Base-by-base conservation (phyloP, 768 basidiomycete genomes). In the Termitomyces bulborhizus region DNA sequence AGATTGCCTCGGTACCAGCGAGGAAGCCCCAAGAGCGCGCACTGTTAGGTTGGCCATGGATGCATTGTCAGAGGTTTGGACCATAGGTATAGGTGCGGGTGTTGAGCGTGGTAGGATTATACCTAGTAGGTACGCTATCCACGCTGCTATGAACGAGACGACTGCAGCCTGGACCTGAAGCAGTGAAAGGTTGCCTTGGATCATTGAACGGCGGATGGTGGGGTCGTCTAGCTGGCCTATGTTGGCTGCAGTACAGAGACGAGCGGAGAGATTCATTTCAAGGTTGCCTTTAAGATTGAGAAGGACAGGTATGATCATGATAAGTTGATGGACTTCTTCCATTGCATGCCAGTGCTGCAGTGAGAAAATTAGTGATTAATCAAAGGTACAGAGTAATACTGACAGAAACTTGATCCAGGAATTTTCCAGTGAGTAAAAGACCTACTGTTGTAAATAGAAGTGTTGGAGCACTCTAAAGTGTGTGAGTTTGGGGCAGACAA, bases 221-320 rank as follows among this genome's bases (percentile, higher is more conserved):
- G 84, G 82, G 34, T 85, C 80, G 66, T 98, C 93, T 4, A 99
- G 83, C 57, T 93, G 84, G 43, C 96, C 96, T 49, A 95, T 86
- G 62, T 98, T 97, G 5, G 95, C 90, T 1, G 94, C 88, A 0
- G 97, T 99, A 1, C 90, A 88, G n/a, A 99, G 78, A 13, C 96
- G 82, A 0, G 97, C 93, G 3, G 94, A 95, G 6, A 99, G 84
- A 60, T 97, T 98, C 96, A 98, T 98, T 70, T 98, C 97, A 37
- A 98, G 81, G 65, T 99, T 93, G n/a, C 96, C 97, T 64, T 97
- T 98, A 54, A 99, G 82, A 63, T 98, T 98, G 60, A 93, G 80
- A 18, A 98, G 76, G 57, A 95, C 93, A 11, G 96, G 95, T 3
- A 98, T 86, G 51, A 98, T 91, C 78, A 98, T 93, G 62, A 98